phyloP scores from a whole-genome alignment of 2,329 filamentous ascomycete species.

The Diaporthe amygdali region DNA sequence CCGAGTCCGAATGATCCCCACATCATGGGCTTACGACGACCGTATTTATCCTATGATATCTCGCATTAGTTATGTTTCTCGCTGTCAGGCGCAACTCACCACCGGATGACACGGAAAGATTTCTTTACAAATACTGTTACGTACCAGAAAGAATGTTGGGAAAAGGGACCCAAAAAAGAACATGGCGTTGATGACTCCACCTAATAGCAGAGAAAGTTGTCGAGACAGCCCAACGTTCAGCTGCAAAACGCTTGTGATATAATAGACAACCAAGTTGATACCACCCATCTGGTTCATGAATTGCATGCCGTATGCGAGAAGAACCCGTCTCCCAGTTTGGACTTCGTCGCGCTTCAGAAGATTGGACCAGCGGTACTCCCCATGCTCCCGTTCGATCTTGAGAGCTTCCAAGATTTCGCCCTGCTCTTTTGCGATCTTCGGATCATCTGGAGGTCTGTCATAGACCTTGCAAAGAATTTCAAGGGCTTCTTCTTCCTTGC shows the following conservation, averaged over 20 bases:
- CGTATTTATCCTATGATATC: constrained; percentile 26
- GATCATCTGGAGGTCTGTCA: constrained; percentile 42
- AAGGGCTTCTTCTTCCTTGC: constrained; percentile 35
- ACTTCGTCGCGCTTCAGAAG: constrained; percentile 49
- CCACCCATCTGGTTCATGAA: constrained; percentile 56
- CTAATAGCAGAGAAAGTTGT: constrained; percentile 38
- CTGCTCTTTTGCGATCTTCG: constrained; percentile 44
- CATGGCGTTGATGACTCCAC: constrained; percentile 43
- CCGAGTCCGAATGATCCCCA: constrained; percentile 40
- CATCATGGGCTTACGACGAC: constrained; percentile 49
- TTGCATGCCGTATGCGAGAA: constrained; percentile 52
- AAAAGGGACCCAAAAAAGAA: constrained; percentile 41
- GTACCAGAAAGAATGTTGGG: constrained; percentile 19
- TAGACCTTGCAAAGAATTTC: constrained; percentile 42
- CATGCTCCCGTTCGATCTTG: constrained; percentile 28
- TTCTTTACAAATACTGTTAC: neutral
- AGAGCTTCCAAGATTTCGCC: constrained; percentile 41
- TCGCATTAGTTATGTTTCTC: neutral
- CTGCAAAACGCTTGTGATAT: constrained; percentile 38
- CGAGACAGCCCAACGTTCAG: constrained; percentile 38
- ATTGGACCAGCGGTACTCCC: constrained; percentile 43
- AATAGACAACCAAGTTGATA: constrained; percentile 51
- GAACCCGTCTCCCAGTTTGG: constrained; percentile 47
- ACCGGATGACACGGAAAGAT: neutral
- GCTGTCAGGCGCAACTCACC: neutral